Conservation (phyloP, 495 filamentous ascomycete genomes). For the Aspergillus egyptiacus region DNA sequence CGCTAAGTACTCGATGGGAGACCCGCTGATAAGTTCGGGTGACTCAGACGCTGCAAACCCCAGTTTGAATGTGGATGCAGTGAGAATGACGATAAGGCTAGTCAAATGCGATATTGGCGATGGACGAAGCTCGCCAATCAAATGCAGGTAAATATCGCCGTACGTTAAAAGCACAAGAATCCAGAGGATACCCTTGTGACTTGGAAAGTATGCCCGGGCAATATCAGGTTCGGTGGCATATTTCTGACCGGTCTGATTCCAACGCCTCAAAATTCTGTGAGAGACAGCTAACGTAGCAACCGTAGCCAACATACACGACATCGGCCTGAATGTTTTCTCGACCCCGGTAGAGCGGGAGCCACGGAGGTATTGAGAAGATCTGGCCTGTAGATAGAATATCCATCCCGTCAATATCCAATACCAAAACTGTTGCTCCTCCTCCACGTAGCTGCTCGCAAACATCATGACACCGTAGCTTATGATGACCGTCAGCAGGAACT, state of each 20-base stretch:
- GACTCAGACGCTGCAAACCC: constrained; percentile 77
- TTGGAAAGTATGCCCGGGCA: constrained; percentile 57
- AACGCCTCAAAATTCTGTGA: constrained; percentile 63
- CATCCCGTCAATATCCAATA: constrained; percentile 83
- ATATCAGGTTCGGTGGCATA: constrained; percentile 84
- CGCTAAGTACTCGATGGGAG: constrained; percentile 38
- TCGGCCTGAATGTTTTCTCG: neutral
- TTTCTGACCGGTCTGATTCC: constrained; percentile 98
- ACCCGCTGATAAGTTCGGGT: constrained; percentile 68
- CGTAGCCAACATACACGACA: constrained; percentile 2
- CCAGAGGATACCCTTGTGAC: constrained; percentile 65
- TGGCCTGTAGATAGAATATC: constrained; percentile 59
- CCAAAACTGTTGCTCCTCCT: constrained; percentile 98
- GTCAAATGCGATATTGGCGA: constrained; percentile 22
- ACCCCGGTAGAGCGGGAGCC: neutral
- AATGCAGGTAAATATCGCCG: constrained; percentile 34
- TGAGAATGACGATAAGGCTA: constrained; percentile 27
- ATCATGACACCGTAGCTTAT: constrained; percentile 75
- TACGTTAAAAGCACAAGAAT: constrained; percentile 66
- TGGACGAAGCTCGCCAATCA: constrained; percentile 28
- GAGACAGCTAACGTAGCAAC: constrained; percentile 27
- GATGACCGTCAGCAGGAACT: constrained; percentile 32
- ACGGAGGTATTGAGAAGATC: constrained; percentile 25
- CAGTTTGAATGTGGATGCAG: constrained; percentile 76
- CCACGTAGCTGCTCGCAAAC: constrained; percentile 96